These are phyloP conservation scores for Xylaria sp. DNA, from an alignment of 495 filamentous ascomycete genomes.

Conservation along the genomic window DNA sequence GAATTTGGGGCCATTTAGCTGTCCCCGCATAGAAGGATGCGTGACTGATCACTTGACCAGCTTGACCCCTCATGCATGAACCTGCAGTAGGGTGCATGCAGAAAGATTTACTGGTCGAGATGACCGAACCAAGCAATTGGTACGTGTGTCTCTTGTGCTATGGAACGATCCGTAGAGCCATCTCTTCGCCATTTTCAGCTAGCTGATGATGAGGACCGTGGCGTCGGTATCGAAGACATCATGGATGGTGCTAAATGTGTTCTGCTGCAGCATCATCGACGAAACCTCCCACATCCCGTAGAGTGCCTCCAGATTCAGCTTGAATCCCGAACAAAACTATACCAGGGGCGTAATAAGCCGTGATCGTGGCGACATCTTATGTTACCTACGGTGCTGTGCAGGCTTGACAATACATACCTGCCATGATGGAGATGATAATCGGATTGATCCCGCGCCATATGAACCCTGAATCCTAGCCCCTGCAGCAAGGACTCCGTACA, in stretches of 20 bases:
- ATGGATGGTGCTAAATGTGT: neutral
- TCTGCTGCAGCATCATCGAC: neutral
- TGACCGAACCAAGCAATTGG: conserved; percentile 26
- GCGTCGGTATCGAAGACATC: conserved; percentile 18
- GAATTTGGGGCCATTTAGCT: conserved; percentile 17
- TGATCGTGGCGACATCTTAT: conserved; percentile 23
- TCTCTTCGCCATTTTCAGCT: neutral
- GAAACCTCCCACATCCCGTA: neutral
- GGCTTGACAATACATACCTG: conserved; percentile 16
- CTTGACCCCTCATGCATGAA: conserved; percentile 48
- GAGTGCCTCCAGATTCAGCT: neutral
- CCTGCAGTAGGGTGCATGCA: conserved; percentile 39
- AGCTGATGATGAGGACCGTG: conserved; percentile 13
- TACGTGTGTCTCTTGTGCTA: conserved; percentile 10
- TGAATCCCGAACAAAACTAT: neutral
- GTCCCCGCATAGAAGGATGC: conserved; percentile 32
- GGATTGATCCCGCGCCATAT: conserved; percentile 9
- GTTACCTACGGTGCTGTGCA: neutral
- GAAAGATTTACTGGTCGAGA: conserved; percentile 15
- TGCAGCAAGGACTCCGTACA: conserved; percentile 14
- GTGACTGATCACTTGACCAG: conserved; percentile 34
- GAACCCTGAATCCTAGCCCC: conserved; percentile 15
- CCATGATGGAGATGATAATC: neutral
- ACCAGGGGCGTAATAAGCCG: conserved; percentile 10
- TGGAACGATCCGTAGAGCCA: conserved; percentile 10